Evolutionary conservation across 2,329 filamentous ascomycete genomes (phyloP), one percentile per base, ranked within the genome.

Genomic region (Penicillium sp.): DNA sequence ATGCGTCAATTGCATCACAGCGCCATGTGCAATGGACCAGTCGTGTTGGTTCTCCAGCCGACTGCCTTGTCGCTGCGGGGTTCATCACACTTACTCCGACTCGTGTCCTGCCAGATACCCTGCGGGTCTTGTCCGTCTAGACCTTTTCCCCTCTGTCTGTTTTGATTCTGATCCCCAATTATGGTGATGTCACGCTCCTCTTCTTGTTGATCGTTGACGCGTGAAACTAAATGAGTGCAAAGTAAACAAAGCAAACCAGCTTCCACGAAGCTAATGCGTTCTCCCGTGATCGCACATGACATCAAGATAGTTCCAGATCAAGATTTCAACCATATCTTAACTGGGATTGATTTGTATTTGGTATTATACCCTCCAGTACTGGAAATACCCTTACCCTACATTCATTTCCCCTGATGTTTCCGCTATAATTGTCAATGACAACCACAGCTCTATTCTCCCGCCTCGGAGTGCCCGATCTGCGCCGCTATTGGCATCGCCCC

Each of bases 211-310:
- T 35, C 23, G 23, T 23, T 23, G 16, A 26, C 49, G 44, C 57
- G 59, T 56, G 30, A 49, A 39, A 9, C 8, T 32, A 14, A 7
- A 7, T 8, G 35, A 8, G 8, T n/a, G 32, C 13, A 23, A 32
- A 9, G 58, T 65, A 65, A 65, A 65, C 62, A 64, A 65, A 62
- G 11, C n/a, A 34, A 51, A 57, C 43, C 43, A 32, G 42, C 29
- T 47, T 42, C 36, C 49, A 47, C 61, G 63, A 66, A 64, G 59
- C 47, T 10, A 23, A 57, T 63, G 57, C 60, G 60, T 32, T 51
- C 44, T 63, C 66, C 65, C 65, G 62, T 67, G 64, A 67, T 63
- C 32, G 9, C 47, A 34, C 35, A 58, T 61, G 60, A 62, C 56
- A 61, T 61, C 60, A 55, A 57, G 45, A 19, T n/a, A 35, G 26